phyloP scores from a whole-genome alignment of 1,139 yeast species.

The Pichia inconspicua region DNA sequence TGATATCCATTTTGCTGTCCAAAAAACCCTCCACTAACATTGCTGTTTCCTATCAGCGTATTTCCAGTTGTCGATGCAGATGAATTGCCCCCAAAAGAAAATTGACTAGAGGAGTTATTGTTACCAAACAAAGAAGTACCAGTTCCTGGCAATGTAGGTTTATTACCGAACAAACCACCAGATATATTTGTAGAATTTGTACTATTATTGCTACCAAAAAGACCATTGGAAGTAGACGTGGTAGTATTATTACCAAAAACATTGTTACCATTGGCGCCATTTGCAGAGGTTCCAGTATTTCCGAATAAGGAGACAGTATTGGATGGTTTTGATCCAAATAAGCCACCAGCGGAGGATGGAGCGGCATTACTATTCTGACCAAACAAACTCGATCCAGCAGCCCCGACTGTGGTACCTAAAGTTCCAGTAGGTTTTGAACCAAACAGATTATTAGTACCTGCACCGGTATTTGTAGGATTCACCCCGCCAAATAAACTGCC shows the following conservation, averaged over 20 bases:
- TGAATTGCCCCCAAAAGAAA: constrained; percentile 13
- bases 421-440: constrained; percentile 19
- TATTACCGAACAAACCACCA: constrained; percentile 26
- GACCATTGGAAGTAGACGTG: constrained; percentile 12
- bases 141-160: constrained; percentile 11
- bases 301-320: constrained; percentile 28
- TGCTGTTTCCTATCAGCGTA: constrained; percentile 30
- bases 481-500: neutral
- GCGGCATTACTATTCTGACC: constrained; percentile 1
- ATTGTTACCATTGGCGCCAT: constrained; percentile 24
- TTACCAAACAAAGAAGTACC: constrained; percentile 32
- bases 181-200: constrained; percentile 2
- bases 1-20: constrained; percentile 35
- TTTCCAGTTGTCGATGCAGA: constrained; percentile 18
- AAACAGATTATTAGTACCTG: constrained; percentile 20
- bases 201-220: constrained; percentile 8
- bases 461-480: neutral
- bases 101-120: constrained; percentile 11
- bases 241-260: constrained; percentile 28
- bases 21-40: constrained; percentile 27
- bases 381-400: constrained; percentile 12
- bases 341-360: constrained; percentile 11
- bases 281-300: constrained; percentile 21
- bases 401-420: constrained; percentile 7
- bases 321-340: constrained; percentile 17